Percentiles rank a stretch among this genome's conserved stretches.
These are phyloP conservation scores for Neohortaea acidophila DNA, from an alignment of 495 filamentous ascomycete species.

Conservation along the genomic window DNA sequence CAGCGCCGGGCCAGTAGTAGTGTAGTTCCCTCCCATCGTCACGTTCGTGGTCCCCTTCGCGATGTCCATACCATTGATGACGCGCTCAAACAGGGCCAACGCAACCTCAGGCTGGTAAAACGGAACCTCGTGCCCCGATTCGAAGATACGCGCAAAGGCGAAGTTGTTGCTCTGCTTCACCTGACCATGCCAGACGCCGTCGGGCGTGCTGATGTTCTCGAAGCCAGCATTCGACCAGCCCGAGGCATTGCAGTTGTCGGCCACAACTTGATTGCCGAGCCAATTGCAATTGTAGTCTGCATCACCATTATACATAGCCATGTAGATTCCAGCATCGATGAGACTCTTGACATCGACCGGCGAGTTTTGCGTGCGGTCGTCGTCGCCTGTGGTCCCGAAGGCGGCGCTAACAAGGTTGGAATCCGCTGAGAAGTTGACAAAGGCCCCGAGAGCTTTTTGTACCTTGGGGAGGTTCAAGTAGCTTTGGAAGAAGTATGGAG, in stretches of 20 bases:
- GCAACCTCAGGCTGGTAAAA: conserved; percentile 52
- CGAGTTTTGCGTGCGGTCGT: conserved; percentile 37
- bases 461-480: conserved; percentile 44
- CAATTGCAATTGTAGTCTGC: conserved; percentile 51
- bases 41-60: conserved; percentile 38
- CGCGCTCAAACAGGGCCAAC: conserved; percentile 44
- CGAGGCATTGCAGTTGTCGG: conserved; percentile 31
- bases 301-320: conserved; percentile 44
- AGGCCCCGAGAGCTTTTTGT: conserved; percentile 44
- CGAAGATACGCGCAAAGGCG: conserved; percentile 52
- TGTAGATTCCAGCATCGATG: conserved; percentile 36
- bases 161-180: conserved; percentile 54
- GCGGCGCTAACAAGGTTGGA: conserved; percentile 33
- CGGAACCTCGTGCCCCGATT: conserved; percentile 57
- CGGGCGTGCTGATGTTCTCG: conserved; percentile 38
- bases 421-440: conserved; percentile 38
- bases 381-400: conserved; percentile 42
- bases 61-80: conserved; percentile 40
- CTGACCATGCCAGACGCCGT: conserved; percentile 44
- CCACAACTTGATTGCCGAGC: conserved; percentile 39
- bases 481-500: conserved; percentile 39
- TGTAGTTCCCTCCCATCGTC: conserved; percentile 22
- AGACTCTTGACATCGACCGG: conserved; percentile 36
- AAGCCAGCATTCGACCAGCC: conserved; percentile 38
- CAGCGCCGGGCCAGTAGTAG: conserved; percentile 34